Evolutionary conservation across 139 green algal species (phyloP).

Genomic region (Chlorella sp.): DNA sequence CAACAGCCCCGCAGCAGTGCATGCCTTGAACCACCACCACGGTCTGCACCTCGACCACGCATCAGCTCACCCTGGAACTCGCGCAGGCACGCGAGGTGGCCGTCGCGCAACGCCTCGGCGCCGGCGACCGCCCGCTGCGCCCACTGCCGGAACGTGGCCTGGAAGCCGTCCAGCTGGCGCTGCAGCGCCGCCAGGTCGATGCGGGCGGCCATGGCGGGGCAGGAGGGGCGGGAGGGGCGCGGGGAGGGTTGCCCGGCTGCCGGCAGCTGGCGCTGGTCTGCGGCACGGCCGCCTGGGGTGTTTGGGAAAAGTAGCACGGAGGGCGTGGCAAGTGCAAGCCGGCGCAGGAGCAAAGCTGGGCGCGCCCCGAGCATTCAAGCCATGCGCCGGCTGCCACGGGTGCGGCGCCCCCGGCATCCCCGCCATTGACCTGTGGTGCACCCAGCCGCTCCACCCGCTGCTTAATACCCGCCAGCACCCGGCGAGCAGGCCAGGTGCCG

Average conservation of each 20-base stretch:
- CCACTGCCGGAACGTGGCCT: conserved; percentile 29
- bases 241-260: neutral
- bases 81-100: conserved; percentile 22
- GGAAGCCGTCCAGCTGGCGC: conserved; percentile 41
- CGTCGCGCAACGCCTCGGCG: conserved; percentile 27
- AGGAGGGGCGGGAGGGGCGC: neutral
- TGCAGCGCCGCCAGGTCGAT: conserved; percentile 46
- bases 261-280: neutral
- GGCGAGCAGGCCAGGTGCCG: too few relatives aligned
- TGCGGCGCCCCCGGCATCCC: too few relatives aligned
- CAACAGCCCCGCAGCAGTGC: too few relatives aligned
- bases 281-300: too few relatives aligned
- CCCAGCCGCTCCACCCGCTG: too few relatives aligned
- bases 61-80: conserved; percentile 34
- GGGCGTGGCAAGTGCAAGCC: too few relatives aligned
- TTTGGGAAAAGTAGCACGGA: too few relatives aligned
- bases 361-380: too few relatives aligned
- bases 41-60: neutral
- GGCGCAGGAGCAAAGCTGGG: too few relatives aligned
- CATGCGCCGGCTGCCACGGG: too few relatives aligned
- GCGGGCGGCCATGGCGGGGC: conserved; percentile 10
- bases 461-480: too few relatives aligned
- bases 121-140: conserved; percentile 14
- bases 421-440: too few relatives aligned
- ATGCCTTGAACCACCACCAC: neutral